phyloP scores from a whole-genome alignment of 768 basidiomycete genomes.

The Crepidotus variabilis region DNA sequence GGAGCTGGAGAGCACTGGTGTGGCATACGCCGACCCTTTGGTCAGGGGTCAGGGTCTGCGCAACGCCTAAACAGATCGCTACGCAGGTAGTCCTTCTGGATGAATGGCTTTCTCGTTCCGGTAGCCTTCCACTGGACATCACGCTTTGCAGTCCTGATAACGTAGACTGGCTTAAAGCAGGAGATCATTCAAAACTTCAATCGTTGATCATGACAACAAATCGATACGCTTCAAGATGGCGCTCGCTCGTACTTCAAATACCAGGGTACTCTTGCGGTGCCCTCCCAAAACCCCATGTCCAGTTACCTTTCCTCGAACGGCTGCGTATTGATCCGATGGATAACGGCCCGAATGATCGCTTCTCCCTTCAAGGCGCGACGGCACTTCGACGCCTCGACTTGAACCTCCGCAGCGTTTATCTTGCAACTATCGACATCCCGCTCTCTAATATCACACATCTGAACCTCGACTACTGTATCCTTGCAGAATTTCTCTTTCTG shows the following conservation, averaged over 20 bases:
- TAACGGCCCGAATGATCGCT: not conserved
- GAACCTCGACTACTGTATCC: not conserved
- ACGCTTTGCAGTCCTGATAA: not conserved
- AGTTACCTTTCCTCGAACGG: not conserved
- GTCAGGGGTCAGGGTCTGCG: not conserved
- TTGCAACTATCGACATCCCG: not conserved
- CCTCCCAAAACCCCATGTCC: not conserved
- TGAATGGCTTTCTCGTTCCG: not conserved
- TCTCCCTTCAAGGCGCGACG: not conserved
- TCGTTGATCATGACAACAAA: not conserved
- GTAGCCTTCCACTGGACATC: not conserved
- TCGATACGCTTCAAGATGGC: not conserved
- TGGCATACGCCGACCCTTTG: not conserved
- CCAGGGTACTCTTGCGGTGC: not conserved
- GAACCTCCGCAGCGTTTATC: not conserved
- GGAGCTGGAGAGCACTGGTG: not conserved
- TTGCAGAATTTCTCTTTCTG: not conserved
- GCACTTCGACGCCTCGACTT: too few species aligned
- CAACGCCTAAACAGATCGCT: not conserved
- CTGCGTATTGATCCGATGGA: not conserved
- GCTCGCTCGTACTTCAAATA: not conserved
- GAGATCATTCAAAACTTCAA: not conserved
- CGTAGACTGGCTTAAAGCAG: not conserved
- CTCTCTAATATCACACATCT: not conserved
- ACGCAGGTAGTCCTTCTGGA: not conserved